Percentiles rank a stretch among this genome's conserved stretches.
These are phyloP conservation scores for Penicillium sp. DNA, from an alignment of 2,329 filamentous ascomycete species.

Conservation along the genomic window DNA sequence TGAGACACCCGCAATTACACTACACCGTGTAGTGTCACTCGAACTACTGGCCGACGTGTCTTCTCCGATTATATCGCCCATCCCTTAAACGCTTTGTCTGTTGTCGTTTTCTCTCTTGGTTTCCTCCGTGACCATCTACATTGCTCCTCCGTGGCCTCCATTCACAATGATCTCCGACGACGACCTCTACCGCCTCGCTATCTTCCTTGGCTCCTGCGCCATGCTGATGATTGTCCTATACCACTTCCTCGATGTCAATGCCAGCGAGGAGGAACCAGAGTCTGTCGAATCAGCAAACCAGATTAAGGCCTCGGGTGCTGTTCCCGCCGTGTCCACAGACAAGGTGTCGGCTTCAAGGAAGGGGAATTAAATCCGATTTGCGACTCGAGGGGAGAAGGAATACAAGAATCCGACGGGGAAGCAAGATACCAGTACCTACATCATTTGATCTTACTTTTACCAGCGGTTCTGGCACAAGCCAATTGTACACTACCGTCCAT, in stretches of 20 bases:
- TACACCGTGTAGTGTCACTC: background rate
- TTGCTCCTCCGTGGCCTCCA: background rate
- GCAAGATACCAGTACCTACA: slow-evolving; percentile 7
- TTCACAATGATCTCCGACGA: slow-evolving; percentile 84
- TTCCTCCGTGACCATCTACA: background rate
- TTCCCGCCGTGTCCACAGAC: background rate
- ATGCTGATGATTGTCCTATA: slow-evolving; percentile 92
- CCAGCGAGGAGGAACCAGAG: slow-evolving; percentile 45
- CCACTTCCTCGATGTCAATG: slow-evolving; percentile 92
- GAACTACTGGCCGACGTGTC: slow-evolving; percentile 6
- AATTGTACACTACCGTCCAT: slow-evolving; percentile 5
- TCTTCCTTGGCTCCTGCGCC: slow-evolving; percentile 80
- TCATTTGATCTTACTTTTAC: slow-evolving; percentile 4
- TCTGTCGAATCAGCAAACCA: slow-evolving; percentile 7
- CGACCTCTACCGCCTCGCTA: slow-evolving; percentile 80
- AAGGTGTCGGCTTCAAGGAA: slow-evolving; percentile 4
- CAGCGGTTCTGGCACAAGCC: background rate
- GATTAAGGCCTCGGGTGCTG: background rate
- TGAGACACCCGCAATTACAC: background rate
- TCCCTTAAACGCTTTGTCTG: background rate
- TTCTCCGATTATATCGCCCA: background rate
- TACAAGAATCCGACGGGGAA: background rate
- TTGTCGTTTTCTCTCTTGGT: background rate
- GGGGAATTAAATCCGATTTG: background rate
- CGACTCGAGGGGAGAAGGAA: background rate